Base-by-base conservation (phyloP, 257 asterid genomes). In the Eustoma russellianum region DNA sequence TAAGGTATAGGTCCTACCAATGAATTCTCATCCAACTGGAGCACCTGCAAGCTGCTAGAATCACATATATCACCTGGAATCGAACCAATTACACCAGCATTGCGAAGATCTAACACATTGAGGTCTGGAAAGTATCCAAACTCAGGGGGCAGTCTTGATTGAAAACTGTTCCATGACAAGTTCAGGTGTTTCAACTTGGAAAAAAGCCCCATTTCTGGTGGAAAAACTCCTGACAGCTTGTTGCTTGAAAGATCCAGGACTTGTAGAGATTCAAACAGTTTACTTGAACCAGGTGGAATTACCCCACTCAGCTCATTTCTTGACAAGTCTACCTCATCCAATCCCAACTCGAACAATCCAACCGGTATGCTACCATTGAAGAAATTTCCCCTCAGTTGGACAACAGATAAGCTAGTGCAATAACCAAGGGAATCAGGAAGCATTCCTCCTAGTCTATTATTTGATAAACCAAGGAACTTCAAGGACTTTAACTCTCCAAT, bases 11-110 rank as follows among this genome's bases (percentile, higher is more conserved):
- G 74, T 17, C 95, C 97, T 8, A 81, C 73, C 53, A 92, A 68
- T 14, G 76, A 70, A 66, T 92, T 92, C 13, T 82, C 97, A 79
- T 92, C 99, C 38, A 92, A 90, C 61, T 92, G 99, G 60, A 92
- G 89, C 43, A 92, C 83, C 15, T 69, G 79, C 67, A 92, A 65
- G 82, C 83, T 85, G 49, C 91, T 88, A 8, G 99, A 88, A 44
- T 77, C 88, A 61, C 97, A 92, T 11, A 92, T 72, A 61, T 83
- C 94, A 15, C 72, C 79, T 0, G 99, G 99, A 56, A 92, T 79
- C 0, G 79, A 46, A 43, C 99, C 97, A 33, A 63, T 55, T 61
- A 92, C 50, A 3, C 74, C 81, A 49, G 79, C 74, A 53, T 47
- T 64, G 5, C 95, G 74, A 58, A 88, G 82, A 81, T 92, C 99